Evolutionary conservation across 1,139 yeast genomes (phyloP).

Genomic region (Hansenula sp.): DNA sequence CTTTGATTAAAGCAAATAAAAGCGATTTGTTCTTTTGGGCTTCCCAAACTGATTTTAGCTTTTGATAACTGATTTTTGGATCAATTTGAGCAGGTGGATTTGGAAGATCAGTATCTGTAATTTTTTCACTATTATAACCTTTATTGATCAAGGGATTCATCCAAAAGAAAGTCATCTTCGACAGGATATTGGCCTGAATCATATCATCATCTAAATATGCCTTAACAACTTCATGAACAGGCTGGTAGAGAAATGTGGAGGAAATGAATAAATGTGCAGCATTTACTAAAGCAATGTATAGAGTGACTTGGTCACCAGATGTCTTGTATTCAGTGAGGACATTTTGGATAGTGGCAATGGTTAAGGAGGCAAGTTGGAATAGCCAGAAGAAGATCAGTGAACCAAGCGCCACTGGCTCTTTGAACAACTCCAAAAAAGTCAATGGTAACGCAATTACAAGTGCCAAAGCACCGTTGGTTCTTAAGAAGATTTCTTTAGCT

Average conservation of each 20-base stretch:
- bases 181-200: conserved; percentile 44
- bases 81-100: conserved; percentile 46
- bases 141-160: conserved; percentile 52
- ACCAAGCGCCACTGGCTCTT: conserved; percentile 28
- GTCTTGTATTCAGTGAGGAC: conserved; percentile 23
- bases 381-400: conserved; percentile 27
- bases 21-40: conserved; percentile 36
- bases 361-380: conserved; percentile 16
- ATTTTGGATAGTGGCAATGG: conserved; percentile 25
- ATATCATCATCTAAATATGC: conserved; percentile 31
- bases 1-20: conserved; percentile 36
- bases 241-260: conserved; percentile 37
- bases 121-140: conserved; percentile 41
- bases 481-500: conserved; percentile 8
- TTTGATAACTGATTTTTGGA: conserved; percentile 33
- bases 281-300: conserved; percentile 25
- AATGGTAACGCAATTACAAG: conserved; percentile 27
- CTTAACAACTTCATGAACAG: conserved; percentile 41
- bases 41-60: conserved; percentile 35
- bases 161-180: conserved; percentile 55
- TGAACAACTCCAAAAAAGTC: conserved; percentile 26
- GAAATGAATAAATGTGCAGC: conserved; percentile 34
- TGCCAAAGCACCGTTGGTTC: conserved; percentile 22
- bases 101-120: conserved; percentile 50
- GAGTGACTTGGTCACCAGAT: conserved; percentile 18